phyloP scores from a whole-genome alignment of 1,284 basidiomycete species.

The Ceratobasidium sp. region DNA sequence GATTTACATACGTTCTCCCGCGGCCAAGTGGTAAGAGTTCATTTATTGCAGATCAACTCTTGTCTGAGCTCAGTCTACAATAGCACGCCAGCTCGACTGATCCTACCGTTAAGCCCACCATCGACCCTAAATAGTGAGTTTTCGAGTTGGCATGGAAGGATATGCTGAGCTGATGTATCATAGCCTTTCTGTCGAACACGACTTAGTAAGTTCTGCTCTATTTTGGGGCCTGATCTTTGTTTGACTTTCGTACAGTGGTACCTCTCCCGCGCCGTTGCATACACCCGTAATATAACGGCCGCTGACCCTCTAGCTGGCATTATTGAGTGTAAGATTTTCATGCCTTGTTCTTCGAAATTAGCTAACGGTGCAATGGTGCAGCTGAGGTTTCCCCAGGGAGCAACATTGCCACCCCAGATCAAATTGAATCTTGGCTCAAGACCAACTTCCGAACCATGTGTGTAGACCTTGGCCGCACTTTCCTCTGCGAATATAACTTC shows the following conservation, averaged over 20 bases:
- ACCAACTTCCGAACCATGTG: conserved; percentile 41
- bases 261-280: conserved; percentile 39
- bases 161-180: not conserved
- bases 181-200: conserved; percentile 38
- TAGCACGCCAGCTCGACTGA: conserved; percentile 38
- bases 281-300: conserved; percentile 40
- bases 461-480: not conserved
- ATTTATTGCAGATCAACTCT: not conserved
- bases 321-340: conserved; percentile 16
- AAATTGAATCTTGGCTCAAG: conserved; percentile 39
- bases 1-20: conserved; percentile 40
- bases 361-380: not conserved
- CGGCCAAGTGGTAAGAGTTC: conserved; percentile 23
- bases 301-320: conserved; percentile 25
- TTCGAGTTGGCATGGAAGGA: not conserved
- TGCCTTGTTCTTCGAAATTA: not conserved
- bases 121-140: conserved; percentile 39
- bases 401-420: conserved; percentile 30
- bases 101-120: conserved; percentile 21
- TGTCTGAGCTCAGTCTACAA: not conserved
- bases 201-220: conserved; percentile 9
- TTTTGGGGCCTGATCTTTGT: not conserved
- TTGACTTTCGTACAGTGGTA: conserved; percentile 16
- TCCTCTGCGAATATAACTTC: not conserved
- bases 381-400: conserved; percentile 27